phyloP scores from a whole-genome alignment of 2,329 filamentous ascomycete species.

The Cladobotryum protrusum region DNA sequence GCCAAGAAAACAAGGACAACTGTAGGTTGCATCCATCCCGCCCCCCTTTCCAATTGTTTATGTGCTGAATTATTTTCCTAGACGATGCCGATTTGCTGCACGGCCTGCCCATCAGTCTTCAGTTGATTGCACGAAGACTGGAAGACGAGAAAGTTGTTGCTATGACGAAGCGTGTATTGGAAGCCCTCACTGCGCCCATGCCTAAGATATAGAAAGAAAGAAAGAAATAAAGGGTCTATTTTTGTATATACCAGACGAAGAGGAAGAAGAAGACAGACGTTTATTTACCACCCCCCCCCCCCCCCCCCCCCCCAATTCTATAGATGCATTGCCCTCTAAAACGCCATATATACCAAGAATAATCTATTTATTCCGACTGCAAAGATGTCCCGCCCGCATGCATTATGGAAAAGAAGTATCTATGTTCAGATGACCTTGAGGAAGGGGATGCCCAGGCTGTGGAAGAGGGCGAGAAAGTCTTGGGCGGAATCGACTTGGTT shows the following conservation, averaged over 20 bases:
- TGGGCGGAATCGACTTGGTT: neutral
- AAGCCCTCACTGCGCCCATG: conserved; percentile 11
- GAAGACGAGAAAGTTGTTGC: conserved; percentile 36
- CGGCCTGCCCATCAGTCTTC: conserved; percentile 37
- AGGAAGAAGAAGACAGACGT: too few relatives aligned
- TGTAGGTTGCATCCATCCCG: conserved; percentile 30
- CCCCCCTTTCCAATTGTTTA: neutral
- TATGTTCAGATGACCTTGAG: too few relatives aligned
- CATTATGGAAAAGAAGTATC: too few relatives aligned
- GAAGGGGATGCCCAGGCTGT: neutral
- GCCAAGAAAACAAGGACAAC: conserved; percentile 33
- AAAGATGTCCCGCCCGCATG: too few relatives aligned
- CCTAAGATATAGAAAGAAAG: too few relatives aligned
- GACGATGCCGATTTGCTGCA: conserved; percentile 35
- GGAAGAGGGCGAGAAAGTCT: neutral
- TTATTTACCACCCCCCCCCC: too few relatives aligned
- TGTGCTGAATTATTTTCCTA: conserved; percentile 14
- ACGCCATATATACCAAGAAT: too few relatives aligned
- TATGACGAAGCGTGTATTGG: conserved; percentile 23
- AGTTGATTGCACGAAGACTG: conserved; percentile 36
- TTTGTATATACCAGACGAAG: too few relatives aligned
- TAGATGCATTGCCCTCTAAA: too few relatives aligned
- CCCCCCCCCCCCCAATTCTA: too few relatives aligned
- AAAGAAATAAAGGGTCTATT: too few relatives aligned
- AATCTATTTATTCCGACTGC: too few relatives aligned